Percentiles rank a stretch among this genome's conserved stretches.
Conservation (phyloP, 2,329 filamentous ascomycete genomes). For the Cladosporium sp. region DNA sequence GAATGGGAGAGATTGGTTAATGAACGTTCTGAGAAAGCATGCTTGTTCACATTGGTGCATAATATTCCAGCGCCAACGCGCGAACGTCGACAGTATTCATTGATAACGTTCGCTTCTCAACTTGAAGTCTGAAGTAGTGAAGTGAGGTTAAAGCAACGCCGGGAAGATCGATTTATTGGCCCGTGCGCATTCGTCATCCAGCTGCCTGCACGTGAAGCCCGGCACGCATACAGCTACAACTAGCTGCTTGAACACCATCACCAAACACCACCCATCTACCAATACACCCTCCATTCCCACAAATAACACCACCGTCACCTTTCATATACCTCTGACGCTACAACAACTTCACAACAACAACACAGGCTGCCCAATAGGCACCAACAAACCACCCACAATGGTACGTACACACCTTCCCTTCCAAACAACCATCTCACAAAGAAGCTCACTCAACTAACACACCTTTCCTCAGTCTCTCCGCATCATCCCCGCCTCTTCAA, state of each 20-base stretch:
- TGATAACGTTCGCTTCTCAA: not conserved
- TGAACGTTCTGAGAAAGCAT: too few species aligned
- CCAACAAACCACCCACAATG: constrained; percentile 3
- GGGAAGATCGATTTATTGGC: not conserved
- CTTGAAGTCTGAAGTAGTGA: not conserved
- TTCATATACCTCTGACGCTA: not conserved
- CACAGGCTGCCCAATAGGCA: not conserved
- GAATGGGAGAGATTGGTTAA: too few species aligned
- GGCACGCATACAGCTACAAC: not conserved
- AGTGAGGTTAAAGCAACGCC: not conserved
- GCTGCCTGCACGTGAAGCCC: not conserved
- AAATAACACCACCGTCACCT: not conserved
- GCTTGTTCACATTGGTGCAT: too few species aligned
- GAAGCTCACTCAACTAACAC: not conserved
- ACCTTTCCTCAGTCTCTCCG: constrained; percentile 56
- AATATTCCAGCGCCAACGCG: too few species aligned
- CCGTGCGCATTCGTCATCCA: constrained; percentile 2
- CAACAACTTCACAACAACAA: not conserved
- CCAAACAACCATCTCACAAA: not conserved
- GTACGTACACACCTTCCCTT: not conserved
- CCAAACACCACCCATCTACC: not conserved
- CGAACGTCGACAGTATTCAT: too few species aligned
- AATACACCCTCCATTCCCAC: not conserved
- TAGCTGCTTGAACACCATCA: not conserved
- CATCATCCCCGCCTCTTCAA: constrained; percentile 69